Base-by-base conservation (phyloP, 768 basidiomycete genomes). In the Cubamyces sp. region DNA sequence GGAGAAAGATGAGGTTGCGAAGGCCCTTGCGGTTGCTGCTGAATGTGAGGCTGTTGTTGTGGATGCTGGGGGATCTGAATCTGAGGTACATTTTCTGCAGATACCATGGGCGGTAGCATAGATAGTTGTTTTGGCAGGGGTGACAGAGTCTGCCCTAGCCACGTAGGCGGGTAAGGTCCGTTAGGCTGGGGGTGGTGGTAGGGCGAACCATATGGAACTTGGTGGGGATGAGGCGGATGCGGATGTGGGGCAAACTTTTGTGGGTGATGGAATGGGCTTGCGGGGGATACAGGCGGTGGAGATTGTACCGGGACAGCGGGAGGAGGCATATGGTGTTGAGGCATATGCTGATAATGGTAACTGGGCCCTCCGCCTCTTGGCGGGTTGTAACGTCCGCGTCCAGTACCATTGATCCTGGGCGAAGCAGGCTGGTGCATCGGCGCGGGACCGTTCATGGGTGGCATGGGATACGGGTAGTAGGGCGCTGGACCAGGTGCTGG, bases 61-160 rank as follows among this genome's bases (percentile, higher is more conserved):
- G 58, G 55, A 11, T 43, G 63, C n/a, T 61, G 64, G 23, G 57
- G 57, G 5, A 37, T 25, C 3, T 48, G 56, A 21, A 62, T 21
- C 42, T 62, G 61, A 2, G 61, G 55, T 12, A 62, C 43, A 19
- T 57, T 49, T 50, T 64, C 63, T 21, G 57, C 15, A 3, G 54
- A 51, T 3, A 51, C 52, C 58, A 64, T 60, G 3, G 68, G 62
- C 3, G 68, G 64, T 5, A 67, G 66, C 68, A 84, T 84, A 9
- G 83, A 81, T 1, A 86, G 77, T 61, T 87, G 87, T 75, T 87
- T 87, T 60, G 87, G 87, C 25, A 87, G 68, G 1, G 86, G 85
- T 0, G 87, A 87, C 25, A 84, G 78, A 28, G 80, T 78, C 58
- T 79, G 78, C 48, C 74, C 63, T 42, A 79, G 76, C 83, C 82